Percentiles rank a stretch among this genome's conserved stretches.
phyloP scores from a whole-genome alignment of 176 grass and related monocot species.

The Guadua angustifolia region DNA sequence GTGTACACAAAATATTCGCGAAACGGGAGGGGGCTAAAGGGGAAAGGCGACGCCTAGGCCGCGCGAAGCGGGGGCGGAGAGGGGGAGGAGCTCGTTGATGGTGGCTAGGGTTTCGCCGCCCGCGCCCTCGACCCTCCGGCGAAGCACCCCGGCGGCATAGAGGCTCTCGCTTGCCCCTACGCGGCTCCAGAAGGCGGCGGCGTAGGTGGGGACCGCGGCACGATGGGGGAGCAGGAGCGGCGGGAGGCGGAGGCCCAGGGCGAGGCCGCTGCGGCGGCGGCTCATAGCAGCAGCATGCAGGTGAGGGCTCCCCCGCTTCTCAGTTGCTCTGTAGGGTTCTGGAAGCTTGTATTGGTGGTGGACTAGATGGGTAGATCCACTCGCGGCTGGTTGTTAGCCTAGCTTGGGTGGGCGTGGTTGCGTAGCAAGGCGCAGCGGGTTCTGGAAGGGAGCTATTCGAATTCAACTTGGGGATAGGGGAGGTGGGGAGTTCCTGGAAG shows the following conservation, averaged over 20 bases:
- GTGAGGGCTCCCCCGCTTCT: constrained; percentile 39
- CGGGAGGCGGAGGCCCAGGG: constrained; percentile 44
- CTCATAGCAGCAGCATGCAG: constrained; percentile 50
- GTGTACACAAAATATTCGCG: constrained; percentile 34
- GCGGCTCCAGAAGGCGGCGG: background rate
- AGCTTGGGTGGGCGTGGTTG: constrained; percentile 8
- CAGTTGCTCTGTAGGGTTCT: constrained; percentile 28
- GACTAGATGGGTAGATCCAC: constrained; percentile 44
- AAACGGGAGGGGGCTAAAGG: constrained; percentile 49
- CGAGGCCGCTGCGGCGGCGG: constrained; percentile 27
- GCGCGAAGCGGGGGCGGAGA: constrained; percentile 31
- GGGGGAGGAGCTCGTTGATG: constrained; percentile 53
- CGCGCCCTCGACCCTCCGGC: constrained; percentile 28
- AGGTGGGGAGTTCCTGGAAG: constrained; percentile 24
- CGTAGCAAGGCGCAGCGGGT: constrained; percentile 9
- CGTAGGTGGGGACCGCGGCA: background rate
- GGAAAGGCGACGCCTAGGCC: constrained; percentile 49
- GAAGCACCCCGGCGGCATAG: constrained; percentile 1
- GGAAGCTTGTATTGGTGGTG: constrained; percentile 23
- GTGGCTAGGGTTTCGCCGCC: constrained; percentile 72
- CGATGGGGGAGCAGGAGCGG: constrained; percentile 59
- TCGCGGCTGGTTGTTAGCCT: background rate
- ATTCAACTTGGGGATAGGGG: constrained; percentile 25
- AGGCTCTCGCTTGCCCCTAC: background rate
- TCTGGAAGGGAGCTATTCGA: constrained; percentile 31